Base-by-base conservation (phyloP, 192 early-diverging fungal species). In the Geosiphon pyriformis region DNA sequence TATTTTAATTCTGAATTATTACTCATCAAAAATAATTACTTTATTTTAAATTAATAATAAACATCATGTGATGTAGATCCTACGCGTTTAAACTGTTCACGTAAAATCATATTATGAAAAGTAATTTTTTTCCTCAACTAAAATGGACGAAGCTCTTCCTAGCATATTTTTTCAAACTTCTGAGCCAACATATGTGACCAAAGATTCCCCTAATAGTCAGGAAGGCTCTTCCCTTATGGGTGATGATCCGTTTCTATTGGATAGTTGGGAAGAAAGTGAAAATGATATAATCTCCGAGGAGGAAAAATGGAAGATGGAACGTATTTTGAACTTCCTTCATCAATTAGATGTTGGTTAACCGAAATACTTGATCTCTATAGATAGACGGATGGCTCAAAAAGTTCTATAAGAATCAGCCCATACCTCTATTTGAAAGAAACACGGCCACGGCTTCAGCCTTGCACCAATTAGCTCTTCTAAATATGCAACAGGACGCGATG, bases 361-460 rank as follows among this genome's bases (percentile, higher is more conserved):
- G 37, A 42, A 42, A 42, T 12, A 54, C 26, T 12, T 54, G 2
- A 55, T 46, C 27, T 47, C 7, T 11, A 61, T 47, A 61, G 59
- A 48, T 61, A 23, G 59, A 61, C 23, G 20, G 18, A 47, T 61
- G 59, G 59, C 33, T 61, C 23, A 26, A 61, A 47, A 25, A 22
- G 12, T 32, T 37, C 46, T 61, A 37, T 29, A 61, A 61, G 26
- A 32, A 61, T 61, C 20, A 35, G 0, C 10, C 17, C 17, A 23
- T 61, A 29, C 59, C 59, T 23, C 59, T 46, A n/a, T 61, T 61
- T 46, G 59, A 61, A 25, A 34, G 20, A 61, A 61, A 61, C 31
- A 17, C 35, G 23, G 59, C n/a, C 1, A 23, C 34, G 23, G 59
- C 59, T 29, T 35, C 59, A 4, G 59, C 59, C 7, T 42, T 61